Evolutionary conservation across 257 asterid species (phyloP).

Genomic region (Gentiana dahurica): DNA sequence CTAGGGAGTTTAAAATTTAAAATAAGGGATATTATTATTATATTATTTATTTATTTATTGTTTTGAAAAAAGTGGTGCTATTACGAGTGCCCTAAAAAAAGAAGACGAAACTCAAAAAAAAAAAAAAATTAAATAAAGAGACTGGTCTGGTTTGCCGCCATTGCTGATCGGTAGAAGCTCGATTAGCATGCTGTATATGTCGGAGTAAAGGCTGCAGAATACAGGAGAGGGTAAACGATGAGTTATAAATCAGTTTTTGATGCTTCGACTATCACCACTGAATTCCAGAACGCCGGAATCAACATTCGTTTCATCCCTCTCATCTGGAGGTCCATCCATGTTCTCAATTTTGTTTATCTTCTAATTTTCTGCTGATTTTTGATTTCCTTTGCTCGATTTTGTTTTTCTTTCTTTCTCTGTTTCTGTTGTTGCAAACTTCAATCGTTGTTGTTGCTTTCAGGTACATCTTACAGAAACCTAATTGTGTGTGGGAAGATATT

Average conservation of each 20-base stretch:
- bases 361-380: neutral
- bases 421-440: neutral
- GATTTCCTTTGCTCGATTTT: neutral
- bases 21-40: too few relatives aligned
- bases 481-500: constrained; percentile 67
- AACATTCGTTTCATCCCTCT: constrained; percentile 65
- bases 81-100: too few relatives aligned
- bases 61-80: too few relatives aligned
- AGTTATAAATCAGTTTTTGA: constrained; percentile 68
- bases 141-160: too few relatives aligned
- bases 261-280: constrained; percentile 48
- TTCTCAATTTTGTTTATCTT: neutral
- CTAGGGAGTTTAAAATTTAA: too few relatives aligned
- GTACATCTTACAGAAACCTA: constrained; percentile 54
- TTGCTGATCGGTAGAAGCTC: too few relatives aligned
- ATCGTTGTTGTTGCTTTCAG: constrained; percentile 7
- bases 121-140: too few relatives aligned
- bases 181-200: too few relatives aligned
- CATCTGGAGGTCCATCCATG: constrained; percentile 58
- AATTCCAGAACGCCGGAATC: constrained; percentile 58
- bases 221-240: constrained; percentile 16
- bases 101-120: too few relatives aligned
- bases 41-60: too few relatives aligned
- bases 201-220: too few relatives aligned
- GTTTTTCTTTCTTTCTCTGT: neutral